A percentile compares a stretch with the other conserved stretches of the same genome.
These are phyloP conservation scores for Sherardia arvensis DNA, from an alignment of 257 asterid genomes.

Conservation along the genomic window DNA sequence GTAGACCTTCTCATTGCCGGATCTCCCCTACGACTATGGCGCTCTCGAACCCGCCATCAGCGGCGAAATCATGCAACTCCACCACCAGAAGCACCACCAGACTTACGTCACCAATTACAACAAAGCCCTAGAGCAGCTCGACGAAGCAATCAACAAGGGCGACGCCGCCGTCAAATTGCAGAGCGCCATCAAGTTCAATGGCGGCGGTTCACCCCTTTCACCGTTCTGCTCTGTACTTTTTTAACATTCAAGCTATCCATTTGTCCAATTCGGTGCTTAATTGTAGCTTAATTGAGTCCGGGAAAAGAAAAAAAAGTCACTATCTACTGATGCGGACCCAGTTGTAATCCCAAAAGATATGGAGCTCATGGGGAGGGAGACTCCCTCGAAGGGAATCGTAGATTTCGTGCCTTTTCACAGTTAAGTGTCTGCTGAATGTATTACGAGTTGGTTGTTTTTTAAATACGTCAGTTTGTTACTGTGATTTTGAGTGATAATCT, in stretches of 20 bases:
- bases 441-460: background rate
- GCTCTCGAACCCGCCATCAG: slow-evolving; percentile 83
- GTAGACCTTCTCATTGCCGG: slow-evolving; percentile 62
- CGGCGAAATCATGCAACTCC: slow-evolving; percentile 89
- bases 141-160: slow-evolving; percentile 54
- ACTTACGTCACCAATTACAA: slow-evolving; percentile 84
- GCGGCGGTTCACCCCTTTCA: slow-evolving; percentile 58
- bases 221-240: background rate
- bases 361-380: no score
- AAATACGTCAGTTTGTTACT: no score
- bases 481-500: background rate
- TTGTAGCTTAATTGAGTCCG: background rate
- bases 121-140: slow-evolving; percentile 80
- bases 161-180: slow-evolving; percentile 80
- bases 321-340: no score
- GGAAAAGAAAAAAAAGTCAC: no score
- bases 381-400: no score
- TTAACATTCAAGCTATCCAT: background rate
- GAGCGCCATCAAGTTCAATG: slow-evolving; percentile 84
- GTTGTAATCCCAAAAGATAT: no score
- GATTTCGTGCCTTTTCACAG: background rate
- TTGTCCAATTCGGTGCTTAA: background rate
- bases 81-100: slow-evolving; percentile 96
- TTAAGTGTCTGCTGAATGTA: background rate
- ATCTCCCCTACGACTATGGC: slow-evolving; percentile 81